Base-by-base conservation (phyloP, 2,329 filamentous ascomycete genomes). In the Venturia asperata region DNA sequence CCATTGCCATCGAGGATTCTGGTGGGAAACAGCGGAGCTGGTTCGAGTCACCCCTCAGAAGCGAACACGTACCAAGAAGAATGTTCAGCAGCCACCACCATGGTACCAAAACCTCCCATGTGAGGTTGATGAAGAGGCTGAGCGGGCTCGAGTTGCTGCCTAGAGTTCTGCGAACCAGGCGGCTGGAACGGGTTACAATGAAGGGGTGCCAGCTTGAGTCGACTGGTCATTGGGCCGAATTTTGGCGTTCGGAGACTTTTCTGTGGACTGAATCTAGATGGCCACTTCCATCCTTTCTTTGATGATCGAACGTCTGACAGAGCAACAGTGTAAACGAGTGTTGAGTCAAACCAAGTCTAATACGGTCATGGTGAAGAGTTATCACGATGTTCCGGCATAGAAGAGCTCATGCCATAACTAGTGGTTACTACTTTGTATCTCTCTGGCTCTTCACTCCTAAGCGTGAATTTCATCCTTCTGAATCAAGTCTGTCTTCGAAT, bases 1-100 rank as follows among this genome's bases (percentile, higher is more conserved):
- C 3, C 56, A 62, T 37, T 65, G 64, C 43, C 30, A 62, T 21
- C 64, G 52, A 1, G 56, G n/a, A 11, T 65, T 65, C 55, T 65
- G 56, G 39, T 65, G 64, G 64, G 55, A 61, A 17, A 27, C 27
- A 15, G 64, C 64, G 5, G 56, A 61, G 37, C 39, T 30, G 5
- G 64, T 65, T 7, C 52, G 47, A 37, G 49, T 49, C 13, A 47
- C 34, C 34, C 30, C 56, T 62, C 13, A 2, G 13, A 64, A 60
- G 63, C 34, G 13, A 15, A 47, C 56, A 10, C 21, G 39, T 13
- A 19, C 9, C 17, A 62, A 62, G 64, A 37, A 47, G n/a, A 21
- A 47, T 2, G 55, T 34, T 24, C 52, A 24, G n/a, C 1, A 27
- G 2, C 11, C 21, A 6, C 55, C 55, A 37, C 39, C 55, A 17